Evolutionary conservation across 1,284 basidiomycete species (phyloP), one percentile per base, ranked within the genome.

Genomic region (Melampsora larici-populina): DNA sequence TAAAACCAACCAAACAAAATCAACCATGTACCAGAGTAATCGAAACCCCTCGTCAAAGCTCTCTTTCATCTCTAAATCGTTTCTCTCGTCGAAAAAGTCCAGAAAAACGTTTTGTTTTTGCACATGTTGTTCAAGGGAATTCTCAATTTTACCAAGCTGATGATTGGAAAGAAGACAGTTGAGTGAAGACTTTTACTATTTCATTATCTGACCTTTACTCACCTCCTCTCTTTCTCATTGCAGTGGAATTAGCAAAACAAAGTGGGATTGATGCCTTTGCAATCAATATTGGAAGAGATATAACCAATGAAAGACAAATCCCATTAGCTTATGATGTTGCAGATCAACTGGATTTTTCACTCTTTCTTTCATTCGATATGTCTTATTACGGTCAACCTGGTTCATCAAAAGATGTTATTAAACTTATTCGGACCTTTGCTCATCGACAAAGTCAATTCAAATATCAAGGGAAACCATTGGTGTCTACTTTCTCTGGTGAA

Each of bases 351-450:
- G 64, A 49, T n/a, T 76, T 76, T 69, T 48, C 67, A 18, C 51
- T 76, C 26, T 76, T 76, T 58, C 2, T 76, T 60, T 63, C 73
- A 43, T 76, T 76, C 24, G 73, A 76, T 24, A 76, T 76, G 73
- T 26, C 60, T 33, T 76, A 76, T 51, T 76, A 76, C 60, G 64
- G 65, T 15, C 51, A 76, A 31, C 2, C 17, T 68, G 36, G 29
- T n/a, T 76, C 73, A 43, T 76, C 73, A 24, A 26, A 69, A 49
- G 73, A 76, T 29, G 26, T 76, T 29, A 68, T 58, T 17, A 18
- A 26, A 58, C 33, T 76, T 33, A 67, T 76, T n/a, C 31, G 62
- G 33, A 46, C 7, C 4, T 69, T 43, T 36, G 64, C 65, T 21
- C 21, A 36, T n/a, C 48, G 24, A 46, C 40, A 76, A 24, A 31